Percentiles rank a stretch among this genome's conserved stretches.
Conservation (phyloP, 768 basidiomycete genomes). For the Termitomyces heimii region DNA sequence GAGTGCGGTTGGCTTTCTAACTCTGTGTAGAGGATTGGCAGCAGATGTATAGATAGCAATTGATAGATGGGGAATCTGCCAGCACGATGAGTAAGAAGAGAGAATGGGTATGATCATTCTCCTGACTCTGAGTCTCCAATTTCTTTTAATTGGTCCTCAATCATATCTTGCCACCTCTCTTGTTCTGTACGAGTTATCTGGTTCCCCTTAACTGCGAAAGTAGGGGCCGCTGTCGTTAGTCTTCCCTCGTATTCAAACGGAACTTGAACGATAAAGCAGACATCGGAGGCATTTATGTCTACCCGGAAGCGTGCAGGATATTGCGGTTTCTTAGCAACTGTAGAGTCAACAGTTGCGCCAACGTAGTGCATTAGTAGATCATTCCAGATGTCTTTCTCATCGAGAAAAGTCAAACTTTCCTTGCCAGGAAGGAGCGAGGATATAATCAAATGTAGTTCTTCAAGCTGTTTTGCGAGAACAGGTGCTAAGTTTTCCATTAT, state of each 20-base stretch:
- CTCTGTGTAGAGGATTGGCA: slow-evolving; percentile 48
- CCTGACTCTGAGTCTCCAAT: slow-evolving; percentile 28
- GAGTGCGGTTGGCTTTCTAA: slow-evolving; percentile 1
- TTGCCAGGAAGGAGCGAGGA: slow-evolving; percentile 54
- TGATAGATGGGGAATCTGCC: slow-evolving; percentile 58
- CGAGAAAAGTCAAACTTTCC: slow-evolving; percentile 43
- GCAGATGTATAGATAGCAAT: slow-evolving; percentile 48
- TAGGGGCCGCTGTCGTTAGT: slow-evolving; percentile 5
- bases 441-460: slow-evolving; percentile 56
- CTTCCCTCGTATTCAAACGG: slow-evolving; percentile 11
- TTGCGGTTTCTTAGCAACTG: slow-evolving; percentile 1
- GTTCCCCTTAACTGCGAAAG: slow-evolving; percentile 41
- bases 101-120: not conserved
- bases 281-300: slow-evolving; percentile 17
- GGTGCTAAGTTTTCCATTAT: not conserved
- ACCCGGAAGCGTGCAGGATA: slow-evolving; percentile 30
- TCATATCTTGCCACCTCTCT: slow-evolving; percentile 37
- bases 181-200: slow-evolving; percentile 40
- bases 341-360: slow-evolving; percentile 7
- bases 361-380: not conserved
- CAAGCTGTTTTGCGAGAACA: slow-evolving; percentile 16
- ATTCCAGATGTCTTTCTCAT: slow-evolving; percentile 23
- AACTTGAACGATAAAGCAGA: slow-evolving; percentile 31
- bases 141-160: slow-evolving; percentile 32
- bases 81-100: not conserved